These are phyloP conservation scores for Ichthyophthirius multifiliis DNA, from an alignment of 169 alveolate genomes.

Conservation along the genomic window DNA sequence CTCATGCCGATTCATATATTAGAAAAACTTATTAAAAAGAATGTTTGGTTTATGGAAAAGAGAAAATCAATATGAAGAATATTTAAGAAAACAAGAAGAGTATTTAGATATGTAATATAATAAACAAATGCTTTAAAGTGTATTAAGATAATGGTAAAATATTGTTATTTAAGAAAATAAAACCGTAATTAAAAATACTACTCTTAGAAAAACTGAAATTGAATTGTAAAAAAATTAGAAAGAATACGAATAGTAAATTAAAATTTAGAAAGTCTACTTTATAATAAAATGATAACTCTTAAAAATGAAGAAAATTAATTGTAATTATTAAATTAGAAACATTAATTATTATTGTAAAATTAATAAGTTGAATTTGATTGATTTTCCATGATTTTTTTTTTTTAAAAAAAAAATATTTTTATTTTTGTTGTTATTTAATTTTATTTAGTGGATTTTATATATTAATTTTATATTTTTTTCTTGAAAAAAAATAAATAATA, in stretches of 20 bases:
- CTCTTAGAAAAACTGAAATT: neutral
- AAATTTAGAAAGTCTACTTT: neutral
- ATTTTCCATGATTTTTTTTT: neutral
- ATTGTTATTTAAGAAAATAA: neutral
- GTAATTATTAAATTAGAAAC: neutral
- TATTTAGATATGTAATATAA: neutral
- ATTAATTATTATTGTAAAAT: neutral
- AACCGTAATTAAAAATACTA: neutral
- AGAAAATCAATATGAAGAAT: neutral
- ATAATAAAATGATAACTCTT: neutral
- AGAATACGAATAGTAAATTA: neutral
- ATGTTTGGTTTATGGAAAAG: constrained; percentile 1
- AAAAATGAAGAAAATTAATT: neutral
- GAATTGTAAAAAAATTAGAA: neutral
- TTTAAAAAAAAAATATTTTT: no score
- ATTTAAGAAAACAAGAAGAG: neutral
- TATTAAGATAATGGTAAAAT: neutral
- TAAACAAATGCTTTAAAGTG: neutral
- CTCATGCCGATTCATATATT: neutral
- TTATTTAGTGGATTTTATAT: no score
- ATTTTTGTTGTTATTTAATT: no score
- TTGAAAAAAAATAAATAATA: no score
- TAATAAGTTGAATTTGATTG: constrained; percentile 10
- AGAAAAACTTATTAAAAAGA: neutral
- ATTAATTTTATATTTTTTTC: no score